Base-by-base conservation (phyloP, 2,329 filamentous ascomycete species). In the Cordyceps tenuipes region DNA sequence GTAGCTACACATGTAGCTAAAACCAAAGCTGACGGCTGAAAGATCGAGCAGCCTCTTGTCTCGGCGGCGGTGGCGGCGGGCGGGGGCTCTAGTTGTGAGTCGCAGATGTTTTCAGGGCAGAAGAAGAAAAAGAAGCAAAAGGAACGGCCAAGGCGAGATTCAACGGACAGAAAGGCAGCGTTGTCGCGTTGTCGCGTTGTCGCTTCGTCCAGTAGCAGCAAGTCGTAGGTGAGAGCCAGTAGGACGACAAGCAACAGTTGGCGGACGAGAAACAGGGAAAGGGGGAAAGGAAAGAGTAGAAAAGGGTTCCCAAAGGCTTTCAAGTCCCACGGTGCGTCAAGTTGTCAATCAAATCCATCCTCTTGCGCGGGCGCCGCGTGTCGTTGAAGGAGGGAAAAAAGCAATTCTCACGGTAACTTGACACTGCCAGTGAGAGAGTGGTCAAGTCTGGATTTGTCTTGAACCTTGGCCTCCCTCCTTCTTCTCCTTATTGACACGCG, bases 331-430 rank as follows among this genome's bases (percentile, higher is more conserved):
- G 12, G 34, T 15, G 15, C 15, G 4, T 43, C 39, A 8, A 43
- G 15, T 41, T 41, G 36, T 41, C 29, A 29, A 29, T 29, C 29
- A 29, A 29, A 8, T 29, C 29, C 29, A 10, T 36, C 34, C 34
- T 36, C 34, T 43, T 43, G 39, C 39, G 39, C 39, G 39, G 39
- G 39, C 17, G 39, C 39, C 39, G 41, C 17, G 52, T 15, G 50
- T 57, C 49, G 44, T 26, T 57, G 54, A 49, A 57, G n/a, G 54
- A 57, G 44, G 31, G 44, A 56, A 48, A 29, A 29, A 21, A 57
- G 23, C 46, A 57, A 57, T 57, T 49, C 46, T 57, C 29, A 26
- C 31, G 54, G 29, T 23, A 43, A 43, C 46, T 48, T 36, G 34
- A 12, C 34, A 36, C 34, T 36, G n/a, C n/a, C n/a, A n/a, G n/a